phyloP scores from a whole-genome alignment of 768 basidiomycete species.

The Hypholoma fasciculare region DNA sequence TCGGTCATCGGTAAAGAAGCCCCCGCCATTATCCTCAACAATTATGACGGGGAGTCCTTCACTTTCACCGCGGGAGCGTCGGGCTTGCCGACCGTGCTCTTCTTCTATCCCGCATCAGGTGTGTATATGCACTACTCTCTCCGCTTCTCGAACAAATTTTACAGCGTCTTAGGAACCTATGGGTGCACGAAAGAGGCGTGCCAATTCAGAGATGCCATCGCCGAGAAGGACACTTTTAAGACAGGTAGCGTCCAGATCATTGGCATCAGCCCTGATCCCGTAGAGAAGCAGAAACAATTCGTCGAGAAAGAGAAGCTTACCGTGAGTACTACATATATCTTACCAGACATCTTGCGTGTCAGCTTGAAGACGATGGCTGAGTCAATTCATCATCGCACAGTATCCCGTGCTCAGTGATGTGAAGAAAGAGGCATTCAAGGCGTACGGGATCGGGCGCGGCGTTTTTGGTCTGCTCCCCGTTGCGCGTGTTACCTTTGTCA shows the following conservation, averaged over 20 bases:
- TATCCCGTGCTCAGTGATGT: conserved; percentile 80
- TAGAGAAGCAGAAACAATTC: conserved; percentile 73
- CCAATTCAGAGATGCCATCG: conserved; percentile 77
- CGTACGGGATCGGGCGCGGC: conserved; percentile 66
- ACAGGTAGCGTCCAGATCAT: conserved; percentile 63
- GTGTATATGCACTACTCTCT: conserved; percentile 9
- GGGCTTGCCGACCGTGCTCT: conserved; percentile 64
- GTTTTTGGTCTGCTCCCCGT: conserved; percentile 61
- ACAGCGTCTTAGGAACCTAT: conserved; percentile 48
- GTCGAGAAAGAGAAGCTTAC: conserved; percentile 69
- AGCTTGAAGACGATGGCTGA: not conserved
- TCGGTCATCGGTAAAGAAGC: conserved; percentile 56
- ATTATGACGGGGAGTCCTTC: conserved; percentile 61
- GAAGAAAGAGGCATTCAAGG: conserved; percentile 60
- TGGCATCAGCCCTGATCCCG: conserved; percentile 75
- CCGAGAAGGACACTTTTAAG: conserved; percentile 66
- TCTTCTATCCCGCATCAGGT: conserved; percentile 81
- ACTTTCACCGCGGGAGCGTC: conserved; percentile 58
- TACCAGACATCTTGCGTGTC: not conserved
- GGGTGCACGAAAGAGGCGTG: conserved; percentile 88
- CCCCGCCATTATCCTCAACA: conserved; percentile 62
- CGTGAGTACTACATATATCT: conserved; percentile 34
- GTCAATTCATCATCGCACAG: conserved; percentile 28
- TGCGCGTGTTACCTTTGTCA: conserved; percentile 73
- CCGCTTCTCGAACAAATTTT: not conserved